These are phyloP conservation scores for Emydomyces testavorans DNA, from an alignment of 2,329 filamentous ascomycete species.

Conservation along the genomic window DNA sequence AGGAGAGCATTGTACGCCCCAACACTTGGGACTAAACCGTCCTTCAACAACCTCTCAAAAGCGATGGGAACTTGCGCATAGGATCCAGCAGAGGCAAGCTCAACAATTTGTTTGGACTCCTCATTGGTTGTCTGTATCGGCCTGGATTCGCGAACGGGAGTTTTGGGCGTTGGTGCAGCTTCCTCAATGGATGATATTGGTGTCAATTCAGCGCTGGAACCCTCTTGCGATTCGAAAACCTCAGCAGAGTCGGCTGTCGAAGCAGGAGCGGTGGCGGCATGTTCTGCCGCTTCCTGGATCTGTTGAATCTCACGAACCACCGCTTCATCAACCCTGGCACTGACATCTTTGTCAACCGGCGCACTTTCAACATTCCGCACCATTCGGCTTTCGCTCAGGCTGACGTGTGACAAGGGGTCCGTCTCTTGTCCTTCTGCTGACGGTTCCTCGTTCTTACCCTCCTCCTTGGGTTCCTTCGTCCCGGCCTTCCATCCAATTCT, in stretches of 20 bases:
- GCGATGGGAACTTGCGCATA: conserved; percentile 81
- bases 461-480: conserved; percentile 28
- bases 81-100: conserved; percentile 58
- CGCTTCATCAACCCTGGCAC: conserved; percentile 76
- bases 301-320: conserved; percentile 63
- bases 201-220: conserved; percentile 21
- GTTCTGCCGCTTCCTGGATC: conserved; percentile 43
- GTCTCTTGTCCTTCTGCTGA: conserved; percentile 15
- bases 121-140: conserved; percentile 41
- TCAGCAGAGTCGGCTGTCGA: conserved; percentile 20
- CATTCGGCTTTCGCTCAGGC: conserved; percentile 50
- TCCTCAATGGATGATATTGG: conserved; percentile 19
- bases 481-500: conserved; percentile 74
- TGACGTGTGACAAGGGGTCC: conserved; percentile 31
- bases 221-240: conserved; percentile 11
- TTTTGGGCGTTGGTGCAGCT: conserved; percentile 41
- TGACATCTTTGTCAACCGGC: conserved; percentile 37
- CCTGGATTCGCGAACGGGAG: conserved; percentile 45
- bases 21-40: conserved; percentile 67
- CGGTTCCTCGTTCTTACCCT: conserved; percentile 20
- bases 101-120: conserved; percentile 67
- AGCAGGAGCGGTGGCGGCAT: conserved; percentile 30
- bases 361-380: conserved; percentile 45
- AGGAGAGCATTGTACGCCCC: conserved; percentile 88
- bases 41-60: conserved; percentile 80